A percentile compares a stretch with the other conserved stretches of the same genome.
phyloP scores from a whole-genome alignment of 2,329 filamentous ascomycete species.

The Albifimbria verrucaria region DNA sequence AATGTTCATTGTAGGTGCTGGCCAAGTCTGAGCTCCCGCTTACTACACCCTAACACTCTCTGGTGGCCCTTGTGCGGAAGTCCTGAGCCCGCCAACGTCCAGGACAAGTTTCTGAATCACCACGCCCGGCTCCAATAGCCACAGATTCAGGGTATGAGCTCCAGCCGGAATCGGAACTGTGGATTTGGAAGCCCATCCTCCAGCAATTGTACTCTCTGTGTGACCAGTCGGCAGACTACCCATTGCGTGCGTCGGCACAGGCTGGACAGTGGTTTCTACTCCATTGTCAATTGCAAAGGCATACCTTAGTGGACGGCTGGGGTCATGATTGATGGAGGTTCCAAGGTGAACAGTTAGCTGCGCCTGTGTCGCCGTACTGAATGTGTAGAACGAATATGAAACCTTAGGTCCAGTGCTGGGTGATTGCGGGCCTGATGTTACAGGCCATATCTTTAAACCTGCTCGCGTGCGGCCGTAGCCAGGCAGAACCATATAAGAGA shows the following conservation, averaged over 20 bases:
- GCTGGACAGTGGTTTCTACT: background rate
- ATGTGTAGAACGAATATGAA: background rate
- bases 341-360: background rate
- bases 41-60: constrained; percentile 14
- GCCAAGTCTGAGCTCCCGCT: too few species aligned
- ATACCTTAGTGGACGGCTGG: background rate
- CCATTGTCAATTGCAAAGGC: background rate
- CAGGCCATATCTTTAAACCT: background rate
- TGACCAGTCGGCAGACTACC: background rate
- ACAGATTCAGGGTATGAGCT: constrained; percentile 20
- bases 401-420: background rate
- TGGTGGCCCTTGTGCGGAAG: constrained; percentile 24
- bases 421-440: background rate
- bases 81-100: constrained; percentile 24
- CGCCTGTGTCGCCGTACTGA: background rate
- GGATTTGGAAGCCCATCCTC: background rate
- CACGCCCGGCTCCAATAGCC: constrained; percentile 26
- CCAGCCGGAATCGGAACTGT: constrained; percentile 8
- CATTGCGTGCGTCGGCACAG: background rate
- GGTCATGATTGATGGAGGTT: background rate
- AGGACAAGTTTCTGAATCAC: constrained; percentile 27
- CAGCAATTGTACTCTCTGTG: background rate
- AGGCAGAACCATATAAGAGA: background rate
- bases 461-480: background rate
- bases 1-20: too few species aligned